Evolutionary conservation across 352 stramenopile species (phyloP), one percentile per base, ranked within the genome.

Genomic region (Thalassiosira hispida): DNA sequence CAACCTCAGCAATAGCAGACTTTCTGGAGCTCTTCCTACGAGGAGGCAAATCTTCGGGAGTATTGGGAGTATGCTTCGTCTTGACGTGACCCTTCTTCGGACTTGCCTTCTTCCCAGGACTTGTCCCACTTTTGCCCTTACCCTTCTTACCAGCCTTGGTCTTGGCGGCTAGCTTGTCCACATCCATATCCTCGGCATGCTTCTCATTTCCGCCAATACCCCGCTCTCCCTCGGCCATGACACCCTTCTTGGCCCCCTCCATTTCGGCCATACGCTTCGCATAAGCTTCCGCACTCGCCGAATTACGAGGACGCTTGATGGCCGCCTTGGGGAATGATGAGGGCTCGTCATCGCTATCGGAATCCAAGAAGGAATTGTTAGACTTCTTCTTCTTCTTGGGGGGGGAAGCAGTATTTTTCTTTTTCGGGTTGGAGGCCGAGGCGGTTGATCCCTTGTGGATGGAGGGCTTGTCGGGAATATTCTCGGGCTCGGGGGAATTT

Each of bases 241-340:
- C 31, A 8, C 31, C 8, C 22, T 57, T 27, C 20, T 57, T 25
- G 1, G 22, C n/a, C 22, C 16, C 62, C 44, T 56, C 38, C 16
- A 25, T 60, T 23, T 71, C 62, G 3, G 14, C 4, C 49, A 64
- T 55, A 38, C 49, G 47, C 29, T 62, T 73, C 6, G 64, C 52
- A 51, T 73, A 73, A 18, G 64, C 64, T 18, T 52, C 49, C 14
- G 64, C 64, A 8, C 16, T 53, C 6, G 53, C 64, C 46, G 64
- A 73, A 12, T 61, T 73, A 16, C 64, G 23, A 5, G 64, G 64
- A 27, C 49, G 38, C 35, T 73, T 73, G 14, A 64, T 18, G 20
- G 64, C 64, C 27, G 20, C 63, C 14, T 51, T 60, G 14, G 33
- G 29, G 22, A 57, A 44, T 12, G 22, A 40, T 22, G 25, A 20